Base-by-base conservation (phyloP, 75 land plant genomes). In the Chamaecyparis obtusa region DNA sequence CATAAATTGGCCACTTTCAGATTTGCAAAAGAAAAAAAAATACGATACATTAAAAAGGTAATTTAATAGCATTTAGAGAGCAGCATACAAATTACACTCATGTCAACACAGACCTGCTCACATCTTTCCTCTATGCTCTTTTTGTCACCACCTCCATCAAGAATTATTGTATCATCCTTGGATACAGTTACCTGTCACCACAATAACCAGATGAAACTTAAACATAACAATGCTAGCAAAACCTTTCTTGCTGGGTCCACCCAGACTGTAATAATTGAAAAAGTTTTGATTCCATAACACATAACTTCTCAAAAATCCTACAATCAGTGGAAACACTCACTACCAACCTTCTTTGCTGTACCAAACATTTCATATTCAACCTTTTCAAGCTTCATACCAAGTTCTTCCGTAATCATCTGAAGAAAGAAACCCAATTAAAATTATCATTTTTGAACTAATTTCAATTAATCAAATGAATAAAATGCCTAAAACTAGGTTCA, bases 81-180 rank as follows among this genome's bases (percentile, higher is more conserved):
- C 17, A 76, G 79, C 35, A 54, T n/a, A 77, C 32, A 75, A 3
- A 27, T 86, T 39, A 11, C 35, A 17, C 49, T 48, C n/a, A 1
- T 64, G 55, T 17, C 49, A 46, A 80, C 24, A 33, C 77, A 82
- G 35, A 98, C 99, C 98, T 96, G 97, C 64, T 96, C 96, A 87
- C 96, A 94, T 86, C 99, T 92, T 87, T 98, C 99, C 83, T 98
- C 97, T 43, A 98, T 98, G 1, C 69, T 41, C 76, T 93, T 93
- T 87, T 96, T 96, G 85, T 95, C 96, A 88, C 98, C 98, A 81
- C 89, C 93, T 24, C 99, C 99, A 91, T 98, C 93, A 35, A 98
- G 94, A 85, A 98, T 90, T 49, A 98, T 93, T 56, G 97, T 93
- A 88, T 96, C 98, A 92, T 98, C 99, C 85, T 92, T 93, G 55